Evolutionary conservation across 352 stramenopile species (phyloP).

Genomic region (Phytophthora aleatoria): DNA sequence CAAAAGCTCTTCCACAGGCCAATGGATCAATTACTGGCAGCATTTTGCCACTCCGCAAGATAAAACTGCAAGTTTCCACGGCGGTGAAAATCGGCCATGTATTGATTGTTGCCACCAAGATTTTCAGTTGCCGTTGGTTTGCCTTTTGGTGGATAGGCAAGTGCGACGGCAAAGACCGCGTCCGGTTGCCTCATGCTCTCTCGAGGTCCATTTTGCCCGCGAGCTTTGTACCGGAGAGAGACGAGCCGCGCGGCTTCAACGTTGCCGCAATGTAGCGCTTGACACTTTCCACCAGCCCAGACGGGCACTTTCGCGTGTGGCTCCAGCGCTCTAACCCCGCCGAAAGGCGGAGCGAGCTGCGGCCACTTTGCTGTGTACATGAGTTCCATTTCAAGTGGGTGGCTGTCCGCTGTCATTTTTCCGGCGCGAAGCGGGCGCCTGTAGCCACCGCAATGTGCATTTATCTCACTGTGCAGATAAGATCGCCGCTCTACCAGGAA

Average conservation of each 20-base stretch:
- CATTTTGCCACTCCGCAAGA: background rate
- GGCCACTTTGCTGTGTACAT: background rate
- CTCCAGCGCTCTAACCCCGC: background rate
- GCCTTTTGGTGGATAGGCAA: conserved; percentile 20
- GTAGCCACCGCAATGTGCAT: background rate
- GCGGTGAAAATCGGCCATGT: background rate
- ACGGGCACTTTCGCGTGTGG: conserved; percentile 16
- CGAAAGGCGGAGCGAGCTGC: background rate
- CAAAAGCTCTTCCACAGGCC: conserved; percentile 2
- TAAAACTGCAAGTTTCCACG: background rate
- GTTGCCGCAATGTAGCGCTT: conserved; percentile 24
- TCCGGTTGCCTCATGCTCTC: conserved; percentile 11
- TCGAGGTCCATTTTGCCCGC: conserved; percentile 18
- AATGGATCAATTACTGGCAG: conserved; percentile 2
- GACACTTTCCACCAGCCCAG: conserved; percentile 28
- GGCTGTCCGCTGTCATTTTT: conserved; percentile 1
- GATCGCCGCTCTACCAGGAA: conserved; percentile 4
- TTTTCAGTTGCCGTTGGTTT: background rate
- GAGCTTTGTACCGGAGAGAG: conserved; percentile 27
- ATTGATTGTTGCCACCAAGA: background rate
- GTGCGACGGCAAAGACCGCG: background rate
- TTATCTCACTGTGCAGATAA: conserved; percentile 1
- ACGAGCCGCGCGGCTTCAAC: conserved; percentile 29
- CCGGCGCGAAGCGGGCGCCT: background rate
- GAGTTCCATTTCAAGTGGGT: conserved; percentile 7